Evolutionary conservation across 495 filamentous ascomycete genomes (phyloP).

Genomic region (Chaetomium fimeti): DNA sequence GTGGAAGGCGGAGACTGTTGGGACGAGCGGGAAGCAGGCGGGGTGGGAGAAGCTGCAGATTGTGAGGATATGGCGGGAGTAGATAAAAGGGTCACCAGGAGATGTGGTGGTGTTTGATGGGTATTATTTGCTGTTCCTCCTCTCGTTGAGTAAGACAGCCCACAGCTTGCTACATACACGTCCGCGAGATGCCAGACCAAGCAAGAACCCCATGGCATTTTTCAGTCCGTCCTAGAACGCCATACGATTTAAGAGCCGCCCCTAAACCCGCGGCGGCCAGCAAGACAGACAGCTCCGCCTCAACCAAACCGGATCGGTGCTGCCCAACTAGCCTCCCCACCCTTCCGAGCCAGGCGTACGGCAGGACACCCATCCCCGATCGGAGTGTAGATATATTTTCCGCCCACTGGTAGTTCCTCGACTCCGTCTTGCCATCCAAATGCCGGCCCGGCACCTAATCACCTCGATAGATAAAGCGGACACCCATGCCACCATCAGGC

Average conservation of each 20-base stretch:
- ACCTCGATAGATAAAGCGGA: neutral
- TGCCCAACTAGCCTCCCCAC: neutral
- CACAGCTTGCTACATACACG: neutral
- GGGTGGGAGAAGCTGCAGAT: conserved; percentile 91
- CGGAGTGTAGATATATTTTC: neutral
- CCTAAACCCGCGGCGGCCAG: neutral
- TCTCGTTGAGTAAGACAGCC: neutral
- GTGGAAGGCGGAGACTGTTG: conserved; percentile 74
- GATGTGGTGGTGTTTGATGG: neutral
- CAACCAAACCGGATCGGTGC: neutral
- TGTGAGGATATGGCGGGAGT: conserved; percentile 68
- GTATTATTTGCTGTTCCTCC: conserved; percentile 15
- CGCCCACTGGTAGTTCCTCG: neutral
- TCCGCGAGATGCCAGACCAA: conserved; percentile 15
- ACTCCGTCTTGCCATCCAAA: neutral
- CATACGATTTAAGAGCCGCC: neutral
- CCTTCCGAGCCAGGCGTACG: neutral
- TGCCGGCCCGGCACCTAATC: neutral
- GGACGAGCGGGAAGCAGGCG: conserved; percentile 75
- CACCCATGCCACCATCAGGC: neutral
- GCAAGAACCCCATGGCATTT: neutral
- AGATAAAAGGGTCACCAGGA: neutral
- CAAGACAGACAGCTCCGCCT: neutral
- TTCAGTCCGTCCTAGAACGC: conserved; percentile 20
- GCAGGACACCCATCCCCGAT: neutral